Base-by-base conservation (phyloP, 495 filamentous ascomycete genomes). In the Tuber microsphaerosporum region DNA sequence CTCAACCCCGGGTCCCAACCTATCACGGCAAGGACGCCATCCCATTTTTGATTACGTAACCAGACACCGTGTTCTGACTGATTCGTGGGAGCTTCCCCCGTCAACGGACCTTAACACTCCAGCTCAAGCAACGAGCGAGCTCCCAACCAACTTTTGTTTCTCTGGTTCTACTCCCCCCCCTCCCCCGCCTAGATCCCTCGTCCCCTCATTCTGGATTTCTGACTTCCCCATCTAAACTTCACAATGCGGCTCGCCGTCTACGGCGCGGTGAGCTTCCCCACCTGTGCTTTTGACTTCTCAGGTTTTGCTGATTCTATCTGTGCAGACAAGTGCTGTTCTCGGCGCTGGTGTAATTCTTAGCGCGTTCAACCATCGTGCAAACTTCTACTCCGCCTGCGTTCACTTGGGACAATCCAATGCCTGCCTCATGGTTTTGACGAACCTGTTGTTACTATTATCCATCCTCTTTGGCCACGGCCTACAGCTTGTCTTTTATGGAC, bases 361-460 rank as follows among this genome's bases (percentile, higher is more conserved):
- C 81, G 96, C 95, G 69, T 93, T 97, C 84, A 92, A 95, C 82
- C 92, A 98, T 84, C 89, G 95, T 78, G 88, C 95, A 73, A 99
- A 99, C 83, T 98, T 98, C 88, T 99, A 99, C 84, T 92, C 94
- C 22, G 94, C 94, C 72, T 94, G 92, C 84, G 96, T 99, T 44
- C 97, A 98, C 84, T 88, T 99, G 22, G 92, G 93, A 70, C 94
- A 98, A 83, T 97, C 92, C 84, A 98, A 92, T 85, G 90, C 94
- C 75, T 97, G 94, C 81, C 86, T 97, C 69, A 94, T 98, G 91
- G 94, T 95, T 81, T 87, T 99, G 75, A 92, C 92, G 76, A 99
- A 99, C 80, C 84, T 98, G 65, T 89, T 91, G 41, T 89, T 97
- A 74, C 87, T 99, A 71, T 82, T 91, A 72, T 91, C 91, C 73